phyloP scores from a whole-genome alignment of 1,139 yeast genomes.

The Scheffersomyces segobiensis region DNA sequence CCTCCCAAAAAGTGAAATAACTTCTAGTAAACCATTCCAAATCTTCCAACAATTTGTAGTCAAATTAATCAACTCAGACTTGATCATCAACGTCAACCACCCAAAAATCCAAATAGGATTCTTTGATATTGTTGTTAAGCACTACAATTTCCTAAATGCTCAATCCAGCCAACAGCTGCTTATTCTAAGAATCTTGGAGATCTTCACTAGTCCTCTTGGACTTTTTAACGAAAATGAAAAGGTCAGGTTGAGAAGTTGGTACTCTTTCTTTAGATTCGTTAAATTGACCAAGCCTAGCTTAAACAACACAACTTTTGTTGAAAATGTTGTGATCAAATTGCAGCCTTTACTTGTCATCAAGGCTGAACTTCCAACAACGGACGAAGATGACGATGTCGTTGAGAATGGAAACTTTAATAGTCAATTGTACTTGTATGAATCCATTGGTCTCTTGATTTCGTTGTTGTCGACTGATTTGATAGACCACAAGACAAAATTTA shows the following conservation, averaged over 20 bases:
- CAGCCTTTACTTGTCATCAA: conserved; percentile 58
- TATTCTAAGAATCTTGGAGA: conserved; percentile 64
- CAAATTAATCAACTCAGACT: conserved; percentile 61
- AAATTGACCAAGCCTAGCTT: conserved; percentile 68
- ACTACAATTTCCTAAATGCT: conserved; percentile 63
- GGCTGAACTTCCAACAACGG: conserved; percentile 53
- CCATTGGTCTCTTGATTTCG: conserved; percentile 67
- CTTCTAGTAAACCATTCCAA: conserved; percentile 59
- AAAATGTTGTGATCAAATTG: conserved; percentile 39
- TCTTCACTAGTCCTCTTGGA: conserved; percentile 80
- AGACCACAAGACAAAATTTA: conserved; percentile 42
- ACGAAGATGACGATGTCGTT: conserved; percentile 56
- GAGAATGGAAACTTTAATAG: conserved; percentile 68
- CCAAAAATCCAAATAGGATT: conserved; percentile 78
- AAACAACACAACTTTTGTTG: conserved; percentile 40
- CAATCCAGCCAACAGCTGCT: conserved; percentile 49
- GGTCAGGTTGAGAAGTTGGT: conserved; percentile 88
- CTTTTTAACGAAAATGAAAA: conserved; percentile 70
- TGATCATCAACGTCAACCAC: conserved; percentile 56
- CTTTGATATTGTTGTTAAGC: conserved; percentile 84
- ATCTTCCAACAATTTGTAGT: conserved; percentile 63
- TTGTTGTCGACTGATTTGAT: conserved; percentile 37
- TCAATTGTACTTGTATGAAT: conserved; percentile 82
- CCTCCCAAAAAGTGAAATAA: conserved; percentile 62
- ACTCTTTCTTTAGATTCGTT: conserved; percentile 78